Conservation (phyloP, 2,329 filamentous ascomycete genomes). For the Mariannaea elegans region DNA sequence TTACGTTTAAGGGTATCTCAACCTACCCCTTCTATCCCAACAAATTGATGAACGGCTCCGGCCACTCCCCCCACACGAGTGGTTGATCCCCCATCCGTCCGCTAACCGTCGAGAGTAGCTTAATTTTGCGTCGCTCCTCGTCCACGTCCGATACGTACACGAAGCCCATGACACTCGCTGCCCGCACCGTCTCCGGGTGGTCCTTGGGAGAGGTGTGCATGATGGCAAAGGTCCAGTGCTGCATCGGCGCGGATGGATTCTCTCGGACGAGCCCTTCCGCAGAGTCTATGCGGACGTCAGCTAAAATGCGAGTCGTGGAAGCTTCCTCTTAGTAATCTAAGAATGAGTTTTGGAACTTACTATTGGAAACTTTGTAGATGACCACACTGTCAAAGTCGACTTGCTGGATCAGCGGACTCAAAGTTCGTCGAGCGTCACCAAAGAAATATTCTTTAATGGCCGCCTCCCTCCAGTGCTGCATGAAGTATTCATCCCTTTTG, state of each 20-base stretch:
- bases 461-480: conserved; percentile 77
- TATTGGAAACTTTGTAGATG: conserved; percentile 74
- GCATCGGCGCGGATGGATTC: conserved; percentile 72
- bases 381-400: conserved; percentile 79
- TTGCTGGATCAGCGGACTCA: conserved; percentile 89
- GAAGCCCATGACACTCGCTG: conserved; percentile 89
- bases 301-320: conserved; percentile 24
- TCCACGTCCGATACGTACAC: conserved; percentile 94
- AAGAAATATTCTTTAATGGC: conserved; percentile 95
- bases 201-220: conserved; percentile 80
- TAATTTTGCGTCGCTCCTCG: conserved; percentile 80
- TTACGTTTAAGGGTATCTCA: neutral
- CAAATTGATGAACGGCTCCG: conserved; percentile 82
- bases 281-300: conserved; percentile 36
- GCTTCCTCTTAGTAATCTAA: too few relatives aligned
- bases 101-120: conserved; percentile 84
- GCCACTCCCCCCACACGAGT: conserved; percentile 86
- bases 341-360: conserved; percentile 57
- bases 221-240: conserved; percentile 85
- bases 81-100: conserved; percentile 82
- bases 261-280: conserved; percentile 64
- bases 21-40: conserved; percentile 57
- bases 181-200: conserved; percentile 75
- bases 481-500: conserved; percentile 76
- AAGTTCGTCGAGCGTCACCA: conserved; percentile 76